Base-by-base conservation (phyloP, 257 asterid genomes). In the Petunia axillaris region DNA sequence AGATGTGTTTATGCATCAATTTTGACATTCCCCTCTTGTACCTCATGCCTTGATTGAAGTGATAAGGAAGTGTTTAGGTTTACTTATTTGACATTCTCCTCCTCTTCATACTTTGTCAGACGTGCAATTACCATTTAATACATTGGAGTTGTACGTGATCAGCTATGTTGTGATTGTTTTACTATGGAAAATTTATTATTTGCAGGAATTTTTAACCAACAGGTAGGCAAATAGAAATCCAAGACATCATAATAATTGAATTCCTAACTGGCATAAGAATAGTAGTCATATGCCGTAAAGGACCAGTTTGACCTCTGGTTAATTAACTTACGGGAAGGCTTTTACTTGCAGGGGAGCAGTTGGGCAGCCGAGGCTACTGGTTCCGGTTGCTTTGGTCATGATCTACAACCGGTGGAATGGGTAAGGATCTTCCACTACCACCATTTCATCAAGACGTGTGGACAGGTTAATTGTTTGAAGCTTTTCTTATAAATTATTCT, bases 351-450 rank as follows among this genome's bases (percentile, higher is more conserved):
- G 99, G 93, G 99, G 94, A 79, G 97, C 98, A 2, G 81, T 81
- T 37, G 97, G 91, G 74, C 99, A 95, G 90, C 99, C 97, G 46
- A 87, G 99, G 86, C 82, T 95, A 81, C 79, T 95, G 80, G 94
- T 95, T 83, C 99, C 99, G 50, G 95, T 93, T 81, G 85, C 84
- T 43, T 82, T 95, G 89, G 99, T 95, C 88, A 88, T 95, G 98
- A 54, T 95, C 75, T 95, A 84, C 81, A 93, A 91, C 77, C 90
- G 98, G 67, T 95, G 99, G 99, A 95, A 95, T 36, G 93, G 81
- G 99, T 93, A 86, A 89, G 89, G 66, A 77, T 76, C 65, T 77
- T 50, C 44, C 78, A 36, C 36, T 73, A 13, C 35, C 36, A 48
- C 16, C 9, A 2, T 11, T 50, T 16, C 7, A 0, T 35, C 13